A percentile compares a stretch with the other conserved stretches of the same genome.
These are phyloP conservation scores for Penicillium thymicola DNA, from an alignment of 2,329 filamentous ascomycete genomes.

Conservation along the genomic window DNA sequence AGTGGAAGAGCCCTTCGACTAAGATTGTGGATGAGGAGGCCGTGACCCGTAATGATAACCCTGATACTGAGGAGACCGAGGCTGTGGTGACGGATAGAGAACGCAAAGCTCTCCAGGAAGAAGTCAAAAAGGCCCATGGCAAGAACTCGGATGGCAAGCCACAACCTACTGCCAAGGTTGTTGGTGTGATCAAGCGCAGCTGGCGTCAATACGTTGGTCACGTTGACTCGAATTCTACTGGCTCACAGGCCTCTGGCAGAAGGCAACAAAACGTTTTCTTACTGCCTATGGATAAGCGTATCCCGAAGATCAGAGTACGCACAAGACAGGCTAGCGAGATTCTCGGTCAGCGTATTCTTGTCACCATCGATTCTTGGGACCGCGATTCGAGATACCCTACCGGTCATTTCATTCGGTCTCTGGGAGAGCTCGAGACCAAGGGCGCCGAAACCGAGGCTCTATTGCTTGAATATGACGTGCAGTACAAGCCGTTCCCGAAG, in stretches of 20 bases:
- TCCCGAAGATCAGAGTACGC: constrained; percentile 91
- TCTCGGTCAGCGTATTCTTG: constrained; percentile 83
- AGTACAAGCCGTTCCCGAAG: constrained; percentile 95
- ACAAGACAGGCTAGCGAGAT: constrained; percentile 88
- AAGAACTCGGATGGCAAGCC: constrained; percentile 71
- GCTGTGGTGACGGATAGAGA: constrained; percentile 87
- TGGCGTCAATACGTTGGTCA: constrained; percentile 98
- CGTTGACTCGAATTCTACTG: constrained; percentile 81
- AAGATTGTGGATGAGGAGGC: constrained; percentile 95
- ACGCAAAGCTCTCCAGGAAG: constrained; percentile 80
- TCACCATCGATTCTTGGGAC: constrained; percentile 95
- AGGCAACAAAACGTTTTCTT: constrained; percentile 92
- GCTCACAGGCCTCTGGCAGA: constrained; percentile 69
- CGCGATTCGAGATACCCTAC: constrained; percentile 87
- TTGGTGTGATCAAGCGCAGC: constrained; percentile 90
- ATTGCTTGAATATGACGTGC: constrained; percentile 91
- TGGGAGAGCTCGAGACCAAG: constrained; percentile 93
- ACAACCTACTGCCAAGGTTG: constrained; percentile 87
- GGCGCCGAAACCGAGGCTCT: constrained; percentile 96
- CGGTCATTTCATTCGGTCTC: constrained; percentile 87
- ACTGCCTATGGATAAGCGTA: constrained; percentile 95
- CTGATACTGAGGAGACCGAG: constrained; percentile 71
- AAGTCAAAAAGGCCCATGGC: constrained; percentile 80
- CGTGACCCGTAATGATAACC: constrained; percentile 88
- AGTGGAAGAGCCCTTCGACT: constrained; percentile 94